Evolutionary conservation across 2,329 filamentous ascomycete species (phyloP).

Genomic region (Sporothrix brasiliensis): DNA sequence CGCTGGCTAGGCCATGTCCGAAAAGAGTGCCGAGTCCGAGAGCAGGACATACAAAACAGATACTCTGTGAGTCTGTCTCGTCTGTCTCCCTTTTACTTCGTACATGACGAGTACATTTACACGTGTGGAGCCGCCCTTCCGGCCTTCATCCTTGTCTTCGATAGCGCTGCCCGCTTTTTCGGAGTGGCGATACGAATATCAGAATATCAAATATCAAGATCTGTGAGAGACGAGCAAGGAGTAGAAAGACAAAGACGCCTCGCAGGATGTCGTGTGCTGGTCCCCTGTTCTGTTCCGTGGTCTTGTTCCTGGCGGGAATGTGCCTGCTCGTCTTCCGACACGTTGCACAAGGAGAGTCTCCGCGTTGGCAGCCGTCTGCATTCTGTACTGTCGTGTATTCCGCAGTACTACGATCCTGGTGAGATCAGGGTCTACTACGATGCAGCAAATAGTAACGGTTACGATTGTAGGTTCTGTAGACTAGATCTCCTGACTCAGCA

Average conservation of each 20-base stretch:
- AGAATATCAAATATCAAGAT: not conserved
- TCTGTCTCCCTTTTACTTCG: no score
- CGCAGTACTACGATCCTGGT: constrained; percentile 8
- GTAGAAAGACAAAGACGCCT: not conserved
- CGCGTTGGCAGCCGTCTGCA: constrained; percentile 3
- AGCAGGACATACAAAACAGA: not conserved
- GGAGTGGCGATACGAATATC: not conserved
- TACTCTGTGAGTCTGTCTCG: not conserved
- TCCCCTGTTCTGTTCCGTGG: not conserved
- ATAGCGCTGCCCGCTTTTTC: constrained; percentile 4
- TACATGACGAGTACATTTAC: constrained; percentile 10
- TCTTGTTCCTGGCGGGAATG: not conserved
- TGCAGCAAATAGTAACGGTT: no score
- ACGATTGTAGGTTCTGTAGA: not conserved
- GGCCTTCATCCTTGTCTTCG: not conserved
- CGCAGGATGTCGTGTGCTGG: not conserved
- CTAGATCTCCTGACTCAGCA: not conserved
- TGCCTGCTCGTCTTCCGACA: constrained; percentile 1
- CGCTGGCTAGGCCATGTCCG: not conserved
- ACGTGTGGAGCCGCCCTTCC: not conserved
- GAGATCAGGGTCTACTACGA: not conserved
- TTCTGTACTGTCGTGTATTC: constrained; percentile 5
- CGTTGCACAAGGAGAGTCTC: not conserved
- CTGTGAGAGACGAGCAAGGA: not conserved
- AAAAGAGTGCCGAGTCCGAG: constrained; percentile 7